Base-by-base conservation (phyloP, 1,284 basidiomycete genomes). In the Rhodotorula glutinis region DNA sequence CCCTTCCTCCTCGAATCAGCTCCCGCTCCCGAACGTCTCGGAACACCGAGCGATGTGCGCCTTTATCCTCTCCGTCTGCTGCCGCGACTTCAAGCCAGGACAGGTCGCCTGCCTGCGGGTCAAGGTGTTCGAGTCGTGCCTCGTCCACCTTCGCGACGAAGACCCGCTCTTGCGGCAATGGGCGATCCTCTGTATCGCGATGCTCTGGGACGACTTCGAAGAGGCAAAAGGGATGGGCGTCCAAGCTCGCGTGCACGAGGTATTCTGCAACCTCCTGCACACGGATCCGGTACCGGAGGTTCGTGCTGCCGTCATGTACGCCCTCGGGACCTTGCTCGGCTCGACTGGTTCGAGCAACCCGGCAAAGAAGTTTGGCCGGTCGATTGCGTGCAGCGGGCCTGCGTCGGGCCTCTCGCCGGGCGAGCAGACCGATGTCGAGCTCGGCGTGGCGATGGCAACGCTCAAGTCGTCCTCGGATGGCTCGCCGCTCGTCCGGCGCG, bases 31-130 rank as follows among this genome's bases (percentile, higher is more conserved):
- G 0, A 98, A 98, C 79, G 87, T 88, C 58, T 91, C 91, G 21
- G 95, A 98, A 79, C 94, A 98, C 79, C 91, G 93, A 67, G 95
- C 95, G 0, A 98, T 98, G 95, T 98, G 94, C 77, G 92, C 93
- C 0, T 98, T 98, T 80, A 94, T 98, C 74, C 86, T 98, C 29
- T 86, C 90, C n/a, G 88, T 93, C 38, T 88, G 97, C 67, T 89
- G 90, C 63, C 88, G 95, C 29, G 92, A 94, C 75, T 94, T 89
- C 78, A 85, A 86, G 11, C 84, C 85, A 1, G 95, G 93, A 2
- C 94, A 98, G 79, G 84, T 85, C 61, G 92, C 91, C 0, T 95
- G 92, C 77, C 86, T 90, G 79, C 66, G 72, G 17, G 90, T 92
- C 71, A 84, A 87, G 33, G 91, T 97, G 0, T 92, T 98, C 76